phyloP scores from a whole-genome alignment of 768 basidiomycete genomes.

The Trametes cubensis region DNA sequence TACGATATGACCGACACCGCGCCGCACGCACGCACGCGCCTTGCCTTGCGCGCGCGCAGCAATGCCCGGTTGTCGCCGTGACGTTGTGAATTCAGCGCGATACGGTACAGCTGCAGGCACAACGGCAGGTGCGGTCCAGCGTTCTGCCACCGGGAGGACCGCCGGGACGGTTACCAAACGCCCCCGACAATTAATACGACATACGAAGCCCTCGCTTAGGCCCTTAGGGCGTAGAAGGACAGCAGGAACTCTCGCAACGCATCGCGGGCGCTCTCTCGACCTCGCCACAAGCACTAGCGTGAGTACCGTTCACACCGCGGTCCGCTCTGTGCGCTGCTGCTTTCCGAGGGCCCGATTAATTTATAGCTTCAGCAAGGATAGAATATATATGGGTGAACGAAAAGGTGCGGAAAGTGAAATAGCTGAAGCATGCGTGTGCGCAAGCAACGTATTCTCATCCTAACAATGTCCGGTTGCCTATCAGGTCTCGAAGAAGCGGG shows the following conservation, averaged over 20 bases:
- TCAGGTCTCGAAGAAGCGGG: conserved; percentile 1
- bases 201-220: neutral
- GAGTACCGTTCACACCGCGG: neutral
- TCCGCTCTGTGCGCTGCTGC: neutral
- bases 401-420: conserved; percentile 4
- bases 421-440: conserved; percentile 18
- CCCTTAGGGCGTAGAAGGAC: neutral
- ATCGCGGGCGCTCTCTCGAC: too few species aligned
- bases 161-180: too few species aligned
- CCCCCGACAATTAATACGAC: neutral
- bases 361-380: conserved; percentile 26
- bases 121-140: too few species aligned
- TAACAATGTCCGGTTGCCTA: conserved; percentile 17
- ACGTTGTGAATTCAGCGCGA: too few species aligned
- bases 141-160: too few species aligned
- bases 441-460: conserved; percentile 23
- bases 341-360: conserved; percentile 21
- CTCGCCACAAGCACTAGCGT: too few species aligned
- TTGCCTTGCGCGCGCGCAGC: too few species aligned
- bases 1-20: too few species aligned
- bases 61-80: too few species aligned
- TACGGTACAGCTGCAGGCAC: too few species aligned
- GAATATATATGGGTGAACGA: conserved; percentile 20
- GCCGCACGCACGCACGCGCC: too few species aligned
- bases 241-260: neutral